phyloP scores from a whole-genome alignment of 805 yeast genomes.

The Helenozyma rhizophorensis region DNA sequence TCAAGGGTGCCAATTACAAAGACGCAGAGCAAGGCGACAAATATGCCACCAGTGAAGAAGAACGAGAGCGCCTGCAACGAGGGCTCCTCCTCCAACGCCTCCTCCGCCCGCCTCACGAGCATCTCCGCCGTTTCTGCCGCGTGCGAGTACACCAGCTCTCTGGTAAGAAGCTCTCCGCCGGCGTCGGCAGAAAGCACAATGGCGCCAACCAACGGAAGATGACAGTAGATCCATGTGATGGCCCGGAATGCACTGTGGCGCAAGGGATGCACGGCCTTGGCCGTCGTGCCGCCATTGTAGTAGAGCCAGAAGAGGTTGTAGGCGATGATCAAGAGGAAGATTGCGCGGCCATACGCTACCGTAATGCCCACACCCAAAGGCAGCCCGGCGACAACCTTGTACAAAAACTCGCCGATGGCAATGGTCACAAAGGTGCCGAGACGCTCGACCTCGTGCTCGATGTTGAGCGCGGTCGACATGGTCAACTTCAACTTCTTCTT shows the following conservation, averaged over 20 bases:
- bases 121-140: slow-evolving; percentile 4
- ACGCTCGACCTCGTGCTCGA: slow-evolving; percentile 65
- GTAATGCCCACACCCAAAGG: slow-evolving; percentile 47
- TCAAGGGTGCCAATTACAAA: slow-evolving; percentile 42
- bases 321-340: slow-evolving; percentile 45
- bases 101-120: not conserved
- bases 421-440: slow-evolving; percentile 55
- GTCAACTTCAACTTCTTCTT: slow-evolving; percentile 40
- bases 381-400: slow-evolving; percentile 46
- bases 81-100: slow-evolving; percentile 27
- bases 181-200: slow-evolving; percentile 57
- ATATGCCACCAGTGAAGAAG: slow-evolving; percentile 51
- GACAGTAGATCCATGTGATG: slow-evolving; percentile 41
- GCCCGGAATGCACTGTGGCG: slow-evolving; percentile 47
- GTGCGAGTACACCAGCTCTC: slow-evolving; percentile 14
- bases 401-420: slow-evolving; percentile 62
- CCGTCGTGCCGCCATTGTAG: slow-evolving; percentile 47
- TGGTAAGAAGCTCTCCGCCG: slow-evolving; percentile 43
- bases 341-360: slow-evolving; percentile 42
- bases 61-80: slow-evolving; percentile 40
- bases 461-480: slow-evolving; percentile 56
- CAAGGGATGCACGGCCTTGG: slow-evolving; percentile 49
- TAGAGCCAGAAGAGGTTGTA: slow-evolving; percentile 51
- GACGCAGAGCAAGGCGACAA: slow-evolving; percentile 38
- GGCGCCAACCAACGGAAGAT: slow-evolving; percentile 48